phyloP scores from a whole-genome alignment of 805 yeast species.

The Metschnikowia hibisci region DNA sequence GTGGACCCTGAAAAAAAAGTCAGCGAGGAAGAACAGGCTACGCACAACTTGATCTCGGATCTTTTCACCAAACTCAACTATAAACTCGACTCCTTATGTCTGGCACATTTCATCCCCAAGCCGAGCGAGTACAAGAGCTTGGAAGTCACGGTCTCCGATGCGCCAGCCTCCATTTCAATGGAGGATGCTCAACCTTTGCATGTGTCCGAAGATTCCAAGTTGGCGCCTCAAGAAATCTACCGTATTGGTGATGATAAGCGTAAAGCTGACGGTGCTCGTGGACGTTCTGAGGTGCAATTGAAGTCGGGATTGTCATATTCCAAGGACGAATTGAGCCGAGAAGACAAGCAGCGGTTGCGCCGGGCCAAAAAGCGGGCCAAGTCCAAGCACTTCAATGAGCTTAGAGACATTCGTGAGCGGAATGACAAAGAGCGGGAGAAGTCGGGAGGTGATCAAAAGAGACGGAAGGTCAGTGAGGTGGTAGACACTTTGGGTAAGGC shows the following conservation, averaged over 20 bases:
- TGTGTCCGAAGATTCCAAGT: slow-evolving; percentile 62
- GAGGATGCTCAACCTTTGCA: slow-evolving; percentile 96
- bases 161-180: slow-evolving; percentile 77
- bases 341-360: slow-evolving; percentile 82
- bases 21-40: slow-evolving; percentile 61
- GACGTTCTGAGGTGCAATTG: slow-evolving; percentile 56
- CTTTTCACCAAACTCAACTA: slow-evolving; percentile 60
- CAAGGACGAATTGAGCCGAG: slow-evolving; percentile 76
- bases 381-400: slow-evolving; percentile 48
- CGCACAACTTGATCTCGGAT: slow-evolving; percentile 74
- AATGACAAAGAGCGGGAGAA: slow-evolving; percentile 21
- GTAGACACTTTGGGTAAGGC: slow-evolving; percentile 68
- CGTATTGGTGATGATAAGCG: slow-evolving; percentile 43
- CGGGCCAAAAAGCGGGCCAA: slow-evolving; percentile 81
- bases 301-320: slow-evolving; percentile 78
- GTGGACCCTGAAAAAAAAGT: slow-evolving; percentile 44
- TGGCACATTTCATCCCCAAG: slow-evolving; percentile 93
- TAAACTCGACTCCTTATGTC: slow-evolving; percentile 81
- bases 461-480: slow-evolving; percentile 57
- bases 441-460: slow-evolving; percentile 32
- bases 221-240: slow-evolving; percentile 96
- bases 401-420: slow-evolving; percentile 27
- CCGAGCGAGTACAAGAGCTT: slow-evolving; percentile 71
- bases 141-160: slow-evolving; percentile 64
- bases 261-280: slow-evolving; percentile 27